phyloP scores from a whole-genome alignment of 177 flowering plant genomes.

The Vitis hybrid region DNA sequence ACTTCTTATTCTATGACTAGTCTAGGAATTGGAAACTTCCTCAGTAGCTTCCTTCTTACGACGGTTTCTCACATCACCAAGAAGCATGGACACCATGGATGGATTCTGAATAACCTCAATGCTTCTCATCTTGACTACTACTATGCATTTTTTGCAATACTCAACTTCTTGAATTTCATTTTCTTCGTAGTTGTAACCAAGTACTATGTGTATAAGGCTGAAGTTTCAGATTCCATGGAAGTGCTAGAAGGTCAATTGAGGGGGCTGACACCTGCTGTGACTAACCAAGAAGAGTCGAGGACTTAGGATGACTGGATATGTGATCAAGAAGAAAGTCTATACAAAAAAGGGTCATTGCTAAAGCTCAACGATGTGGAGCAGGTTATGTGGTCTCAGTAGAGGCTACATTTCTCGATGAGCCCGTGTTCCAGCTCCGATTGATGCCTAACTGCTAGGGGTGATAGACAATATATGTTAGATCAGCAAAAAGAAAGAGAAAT shows the following conservation, averaged over 20 bases:
- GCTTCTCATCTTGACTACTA: slow-evolving; percentile 67
- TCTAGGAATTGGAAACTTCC: slow-evolving; percentile 54
- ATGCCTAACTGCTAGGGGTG: too few species aligned
- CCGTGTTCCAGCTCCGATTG: too few species aligned
- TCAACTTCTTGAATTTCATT: slow-evolving; percentile 49
- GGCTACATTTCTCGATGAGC: too few species aligned
- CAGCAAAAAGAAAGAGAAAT: too few species aligned
- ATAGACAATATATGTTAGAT: too few species aligned
- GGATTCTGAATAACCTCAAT: slow-evolving; percentile 68
- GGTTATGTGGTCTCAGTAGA: too few species aligned
- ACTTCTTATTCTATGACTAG: slow-evolving; percentile 57
- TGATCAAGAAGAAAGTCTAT: too few species aligned
- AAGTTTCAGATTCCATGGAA: slow-evolving; percentile 52
- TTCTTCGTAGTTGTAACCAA: slow-evolving; percentile 46
- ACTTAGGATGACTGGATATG: not conserved
- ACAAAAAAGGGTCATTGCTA: too few species aligned
- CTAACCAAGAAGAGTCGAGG: slow-evolving; percentile 19
- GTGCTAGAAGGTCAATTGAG: slow-evolving; percentile 38
- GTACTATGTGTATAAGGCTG: slow-evolving; percentile 63
- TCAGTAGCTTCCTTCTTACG: slow-evolving; percentile 66
- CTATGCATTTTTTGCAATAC: slow-evolving; percentile 54
- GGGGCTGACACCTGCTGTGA: slow-evolving; percentile 9
- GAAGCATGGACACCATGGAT: slow-evolving; percentile 45
- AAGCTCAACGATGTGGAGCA: too few species aligned
- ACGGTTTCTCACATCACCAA: slow-evolving; percentile 51